Evolutionary conservation across 2,329 filamentous ascomycete genomes (phyloP).

Genomic region (Cercospora citrullina): DNA sequence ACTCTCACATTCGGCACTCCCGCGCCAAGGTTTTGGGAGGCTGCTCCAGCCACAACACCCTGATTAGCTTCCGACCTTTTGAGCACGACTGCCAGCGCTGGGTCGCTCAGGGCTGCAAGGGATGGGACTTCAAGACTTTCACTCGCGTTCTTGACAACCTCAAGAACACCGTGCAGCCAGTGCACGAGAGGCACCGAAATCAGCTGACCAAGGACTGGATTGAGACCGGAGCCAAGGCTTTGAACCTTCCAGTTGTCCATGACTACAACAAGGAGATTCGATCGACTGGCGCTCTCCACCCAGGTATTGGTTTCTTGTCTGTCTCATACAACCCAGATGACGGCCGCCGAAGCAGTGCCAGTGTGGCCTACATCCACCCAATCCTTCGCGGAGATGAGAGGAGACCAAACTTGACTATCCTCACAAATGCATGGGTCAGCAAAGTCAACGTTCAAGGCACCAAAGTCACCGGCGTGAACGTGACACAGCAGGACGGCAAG

Average conservation of each 20-base stretch:
- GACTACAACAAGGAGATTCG: constrained; percentile 88
- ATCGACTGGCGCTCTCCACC: constrained; percentile 67
- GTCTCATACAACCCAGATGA: constrained; percentile 89
- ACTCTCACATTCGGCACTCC: constrained; percentile 88
- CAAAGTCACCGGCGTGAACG: constrained; percentile 70
- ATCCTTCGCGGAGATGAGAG: constrained; percentile 81
- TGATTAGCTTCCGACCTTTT: constrained; percentile 90
- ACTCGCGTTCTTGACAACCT: constrained; percentile 79
- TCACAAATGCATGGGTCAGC: constrained; percentile 86
- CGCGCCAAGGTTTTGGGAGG: constrained; percentile 89
- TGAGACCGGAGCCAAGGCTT: constrained; percentile 71
- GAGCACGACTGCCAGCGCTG: constrained; percentile 84
- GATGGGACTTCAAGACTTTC: constrained; percentile 85
- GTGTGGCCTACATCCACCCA: constrained; percentile 89
- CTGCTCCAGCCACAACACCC: constrained; percentile 90
- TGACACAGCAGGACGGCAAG: constrained; percentile 63
- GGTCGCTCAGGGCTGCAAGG: constrained; percentile 77
- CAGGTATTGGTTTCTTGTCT: constrained; percentile 86
- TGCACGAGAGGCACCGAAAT: constrained; percentile 81
- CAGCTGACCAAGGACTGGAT: constrained; percentile 92
- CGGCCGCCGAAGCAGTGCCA: constrained; percentile 79
- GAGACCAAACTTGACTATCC: constrained; percentile 77
- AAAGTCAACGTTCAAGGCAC: constrained; percentile 71
- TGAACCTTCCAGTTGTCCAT: constrained; percentile 76
- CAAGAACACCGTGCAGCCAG: constrained; percentile 86